phyloP scores from a whole-genome alignment of 352 stramenopile genomes.

The Phytopythium vexans region DNA sequence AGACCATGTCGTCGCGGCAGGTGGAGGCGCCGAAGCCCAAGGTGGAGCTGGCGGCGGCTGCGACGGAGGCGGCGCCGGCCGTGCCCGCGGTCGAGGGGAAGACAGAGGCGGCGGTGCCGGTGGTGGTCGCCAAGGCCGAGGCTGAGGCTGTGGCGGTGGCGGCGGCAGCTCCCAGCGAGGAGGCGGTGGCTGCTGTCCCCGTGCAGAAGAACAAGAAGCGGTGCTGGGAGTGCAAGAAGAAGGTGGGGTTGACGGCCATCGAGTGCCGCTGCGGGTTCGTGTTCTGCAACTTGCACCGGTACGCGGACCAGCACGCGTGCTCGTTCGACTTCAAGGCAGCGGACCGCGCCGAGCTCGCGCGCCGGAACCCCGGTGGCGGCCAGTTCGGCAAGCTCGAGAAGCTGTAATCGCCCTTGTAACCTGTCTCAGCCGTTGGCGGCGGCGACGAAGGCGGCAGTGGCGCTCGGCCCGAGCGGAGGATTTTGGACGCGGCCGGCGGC shows the following conservation, averaged over 20 bases:
- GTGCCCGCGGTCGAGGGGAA: constrained; percentile 10
- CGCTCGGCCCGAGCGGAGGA: no score
- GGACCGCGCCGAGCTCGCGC: constrained; percentile 70
- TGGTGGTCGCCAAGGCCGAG: constrained; percentile 15
- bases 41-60: not conserved
- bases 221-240: constrained; percentile 92
- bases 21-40: constrained; percentile 28
- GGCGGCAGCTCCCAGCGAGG: constrained; percentile 14
- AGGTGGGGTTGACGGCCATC: constrained; percentile 86
- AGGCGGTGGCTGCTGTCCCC: constrained; percentile 23
- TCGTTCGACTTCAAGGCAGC: constrained; percentile 84
- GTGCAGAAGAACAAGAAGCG: constrained; percentile 90
- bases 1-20: constrained; percentile 20
- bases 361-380: constrained; percentile 75
- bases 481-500: no score
- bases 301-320: constrained; percentile 85
- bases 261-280: constrained; percentile 88
- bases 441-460: no score
- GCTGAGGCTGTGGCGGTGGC: not conserved
- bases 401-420: constrained; percentile 34
- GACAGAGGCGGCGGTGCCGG: constrained; percentile 2
- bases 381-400: constrained; percentile 87
- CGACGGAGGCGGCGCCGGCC: constrained; percentile 18
- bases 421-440: no score
- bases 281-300: constrained; percentile 85